These are phyloP conservation scores for Skeletonema grethae DNA, from an alignment of 108 stramenopile species.

Conservation along the genomic window DNA sequence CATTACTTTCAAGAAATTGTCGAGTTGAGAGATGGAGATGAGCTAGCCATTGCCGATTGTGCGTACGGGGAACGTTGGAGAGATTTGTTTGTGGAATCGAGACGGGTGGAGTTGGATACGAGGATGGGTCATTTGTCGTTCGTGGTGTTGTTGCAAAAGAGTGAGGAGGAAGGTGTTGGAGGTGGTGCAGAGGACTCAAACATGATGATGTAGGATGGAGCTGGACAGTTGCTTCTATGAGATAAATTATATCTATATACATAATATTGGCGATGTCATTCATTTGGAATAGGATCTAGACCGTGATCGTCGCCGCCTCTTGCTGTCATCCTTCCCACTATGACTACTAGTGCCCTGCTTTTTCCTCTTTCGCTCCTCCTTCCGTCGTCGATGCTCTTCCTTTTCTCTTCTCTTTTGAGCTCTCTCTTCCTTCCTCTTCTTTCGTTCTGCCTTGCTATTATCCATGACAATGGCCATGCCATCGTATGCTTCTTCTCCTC, in stretches of 20 bases:
- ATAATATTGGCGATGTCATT: not conserved
- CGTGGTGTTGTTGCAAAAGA: constrained; percentile 25
- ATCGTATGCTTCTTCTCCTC: constrained; percentile 7
- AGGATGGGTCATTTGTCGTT: constrained; percentile 45
- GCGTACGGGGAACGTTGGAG: constrained; percentile 44
- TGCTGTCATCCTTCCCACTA: not conserved
- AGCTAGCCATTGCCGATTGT: constrained; percentile 40
- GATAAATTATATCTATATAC: too few species aligned
- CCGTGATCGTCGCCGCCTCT: not conserved
- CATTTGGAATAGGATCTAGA: constrained; percentile 1
- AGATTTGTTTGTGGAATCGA: constrained; percentile 28
- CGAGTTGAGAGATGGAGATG: constrained; percentile 35
- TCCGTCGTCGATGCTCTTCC: constrained; percentile 39
- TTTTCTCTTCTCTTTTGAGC: constrained; percentile 52
- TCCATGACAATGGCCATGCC: not conserved
- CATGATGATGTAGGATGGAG: not conserved
- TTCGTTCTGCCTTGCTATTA: constrained; percentile 43
- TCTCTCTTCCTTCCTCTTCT: constrained; percentile 51
- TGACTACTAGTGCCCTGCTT: constrained; percentile 10
- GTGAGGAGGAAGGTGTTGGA: not conserved
- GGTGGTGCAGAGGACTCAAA: not conserved
- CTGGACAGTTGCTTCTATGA: not conserved
- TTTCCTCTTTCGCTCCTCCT: constrained; percentile 45
- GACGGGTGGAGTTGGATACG: constrained; percentile 41
- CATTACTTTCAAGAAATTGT: constrained; percentile 54